These are phyloP conservation scores for Paraconiothyrium brasiliense DNA, from an alignment of 2,329 filamentous ascomycete genomes.

Conservation along the genomic window DNA sequence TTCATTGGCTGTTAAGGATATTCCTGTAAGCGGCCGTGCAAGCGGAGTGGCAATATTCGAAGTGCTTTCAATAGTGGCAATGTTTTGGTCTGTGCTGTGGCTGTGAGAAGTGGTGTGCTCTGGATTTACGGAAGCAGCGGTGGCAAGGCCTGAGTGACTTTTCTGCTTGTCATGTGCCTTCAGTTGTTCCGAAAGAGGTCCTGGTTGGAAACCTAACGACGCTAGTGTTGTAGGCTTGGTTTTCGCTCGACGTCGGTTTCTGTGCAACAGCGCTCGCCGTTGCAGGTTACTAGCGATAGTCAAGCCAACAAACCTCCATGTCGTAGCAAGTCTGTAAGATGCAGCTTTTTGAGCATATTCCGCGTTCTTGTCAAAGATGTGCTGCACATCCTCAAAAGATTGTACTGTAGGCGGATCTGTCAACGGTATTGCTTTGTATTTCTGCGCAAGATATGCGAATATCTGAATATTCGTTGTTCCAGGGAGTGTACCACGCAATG, in stretches of 20 bases:
- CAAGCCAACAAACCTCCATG: slow-evolving; percentile 66
- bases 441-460: slow-evolving; percentile 55
- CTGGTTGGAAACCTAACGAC: slow-evolving; percentile 20
- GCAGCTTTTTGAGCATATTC: slow-evolving; percentile 61
- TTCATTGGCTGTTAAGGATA: slow-evolving; percentile 13
- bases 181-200: slow-evolving; percentile 26
- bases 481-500: slow-evolving; percentile 59
- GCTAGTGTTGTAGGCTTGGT: slow-evolving; percentile 27
- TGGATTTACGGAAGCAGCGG: slow-evolving; percentile 44
- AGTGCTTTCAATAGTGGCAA: slow-evolving; percentile 55
- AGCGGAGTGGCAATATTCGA: slow-evolving; percentile 67
- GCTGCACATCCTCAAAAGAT: slow-evolving; percentile 46
- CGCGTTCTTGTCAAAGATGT: slow-evolving; percentile 64
- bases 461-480: slow-evolving; percentile 51
- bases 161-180: slow-evolving; percentile 35
- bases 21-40: slow-evolving; percentile 53
- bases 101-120: slow-evolving; percentile 41
- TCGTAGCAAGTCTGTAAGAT: slow-evolving; percentile 63
- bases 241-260: slow-evolving; percentile 34
- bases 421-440: slow-evolving; percentile 53
- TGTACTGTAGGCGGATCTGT: slow-evolving; percentile 51
- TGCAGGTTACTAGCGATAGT: slow-evolving; percentile 61
- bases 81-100: slow-evolving; percentile 33
- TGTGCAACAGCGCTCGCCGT: slow-evolving; percentile 47
- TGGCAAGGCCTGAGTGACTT: slow-evolving; percentile 39